Base-by-base conservation (phyloP, 2,329 filamentous ascomycete species). In the Phialocephala subalpina region DNA sequence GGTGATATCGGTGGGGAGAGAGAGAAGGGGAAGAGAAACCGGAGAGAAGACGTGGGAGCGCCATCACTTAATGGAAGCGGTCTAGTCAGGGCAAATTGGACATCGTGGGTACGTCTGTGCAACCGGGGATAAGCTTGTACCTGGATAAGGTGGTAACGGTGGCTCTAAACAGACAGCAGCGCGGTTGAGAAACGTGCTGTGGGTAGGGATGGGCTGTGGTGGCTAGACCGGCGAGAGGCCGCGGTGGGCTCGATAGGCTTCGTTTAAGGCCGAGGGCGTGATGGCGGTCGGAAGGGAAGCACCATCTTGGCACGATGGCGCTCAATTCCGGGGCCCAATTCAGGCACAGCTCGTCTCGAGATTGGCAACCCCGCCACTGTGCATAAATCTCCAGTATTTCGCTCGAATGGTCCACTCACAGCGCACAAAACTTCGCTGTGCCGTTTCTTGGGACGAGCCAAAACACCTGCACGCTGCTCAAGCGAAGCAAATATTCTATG, bases 1-100 rank as follows among this genome's bases (percentile, higher is more conserved):
- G 66, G 67, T 69, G 71, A 68, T 53, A 67, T 64, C 70, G 66
- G 64, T 64, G 60, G 61, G 53, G 63, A 70, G 36, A 62, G 64
- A 66, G 62, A 62, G 40, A 63, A 64, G 55, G 47, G 36, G 68
- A 62, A 61, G 61, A 71, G 40, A 63, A 63, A 60, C 40, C 61
- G 40, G 66, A 60, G 58, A 65, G 16, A 52, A 36, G 57, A 16
- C 35, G 47, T 47, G 62, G 65, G 45, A 57, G 63, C 63, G 65
- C 64, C 69, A 70, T 68, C 60, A 66, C 66, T 67, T 61, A 67
- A 68, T 66, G 65, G 63, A 65, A 64, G 4, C 35, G 47, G 60
- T 42, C 38, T 62, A 63, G 59, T 33, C 60, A 47, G 25, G 33
- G 55, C 63, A 62, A 62, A 63, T 61, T 63, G 55, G 58, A 25